Evolutionary conservation across 305 asterid genomes (phyloP).

Genomic region (Fraxinus paxiana): DNA sequence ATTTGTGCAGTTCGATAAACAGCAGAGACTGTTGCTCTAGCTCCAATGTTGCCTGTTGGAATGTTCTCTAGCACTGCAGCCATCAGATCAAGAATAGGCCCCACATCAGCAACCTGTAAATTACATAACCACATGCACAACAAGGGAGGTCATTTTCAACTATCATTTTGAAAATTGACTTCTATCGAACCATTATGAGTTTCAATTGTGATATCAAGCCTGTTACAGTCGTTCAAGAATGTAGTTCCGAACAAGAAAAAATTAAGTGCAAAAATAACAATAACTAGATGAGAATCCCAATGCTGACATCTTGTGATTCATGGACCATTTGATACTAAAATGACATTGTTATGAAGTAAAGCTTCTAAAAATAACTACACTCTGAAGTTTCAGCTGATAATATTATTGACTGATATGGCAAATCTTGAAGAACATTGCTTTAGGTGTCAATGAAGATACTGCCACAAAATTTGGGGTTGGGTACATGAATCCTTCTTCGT

Average conservation of each 20-base stretch:
- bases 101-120: slow-evolving; percentile 46
- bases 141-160: not conserved
- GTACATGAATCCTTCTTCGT: not conserved
- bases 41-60: slow-evolving; percentile 30
- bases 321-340: not conserved
- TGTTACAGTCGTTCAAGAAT: not conserved
- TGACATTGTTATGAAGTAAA: not conserved
- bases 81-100: slow-evolving; percentile 52
- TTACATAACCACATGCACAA: not conserved
- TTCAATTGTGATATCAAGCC: not conserved
- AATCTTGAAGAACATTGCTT: not conserved
- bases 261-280: not conserved
- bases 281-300: not conserved
- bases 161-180: not conserved
- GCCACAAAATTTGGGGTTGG: not conserved
- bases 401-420: not conserved
- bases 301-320: not conserved
- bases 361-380: not conserved
- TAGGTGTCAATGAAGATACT: not conserved
- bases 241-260: not conserved
- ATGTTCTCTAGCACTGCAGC: slow-evolving; percentile 46
- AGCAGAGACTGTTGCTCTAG: slow-evolving; percentile 42
- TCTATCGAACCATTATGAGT: not conserved
- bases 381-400: not conserved
- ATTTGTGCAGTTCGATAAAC: slow-evolving; percentile 43